These are phyloP conservation scores for Echinochloa phyllopogon DNA, from an alignment of 176 grass and related monocot species.

Conservation along the genomic window DNA sequence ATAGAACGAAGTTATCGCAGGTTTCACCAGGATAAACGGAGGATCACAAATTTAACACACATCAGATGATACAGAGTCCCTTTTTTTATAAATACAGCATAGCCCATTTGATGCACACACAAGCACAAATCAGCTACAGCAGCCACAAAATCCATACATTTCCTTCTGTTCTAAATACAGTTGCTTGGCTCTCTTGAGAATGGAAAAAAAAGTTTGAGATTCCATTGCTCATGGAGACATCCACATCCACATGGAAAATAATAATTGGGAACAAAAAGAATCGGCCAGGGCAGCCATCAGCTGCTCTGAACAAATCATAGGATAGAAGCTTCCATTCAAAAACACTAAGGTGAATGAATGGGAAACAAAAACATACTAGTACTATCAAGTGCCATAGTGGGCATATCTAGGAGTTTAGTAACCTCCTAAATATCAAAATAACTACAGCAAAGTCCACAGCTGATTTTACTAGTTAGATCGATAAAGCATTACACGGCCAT, in stretches of 20 bases:
- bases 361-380: slow-evolving; percentile 32
- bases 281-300: background rate
- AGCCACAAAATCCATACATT: background rate
- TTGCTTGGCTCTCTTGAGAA: background rate
- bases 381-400: slow-evolving; percentile 29
- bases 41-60: background rate
- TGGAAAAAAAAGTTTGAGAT: background rate
- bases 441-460: slow-evolving; percentile 27
- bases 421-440: slow-evolving; percentile 51
- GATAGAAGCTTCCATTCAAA: slow-evolving; percentile 46
- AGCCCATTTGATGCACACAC: background rate
- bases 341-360: slow-evolving; percentile 41
- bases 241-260: background rate
- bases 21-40: background rate
- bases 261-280: slow-evolving; percentile 17
- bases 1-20: background rate
- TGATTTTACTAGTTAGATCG: slow-evolving; percentile 30
- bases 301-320: slow-evolving; percentile 31
- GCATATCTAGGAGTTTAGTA: slow-evolving; percentile 28
- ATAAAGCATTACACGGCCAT: slow-evolving; percentile 31
- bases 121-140: background rate
- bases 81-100: background rate
- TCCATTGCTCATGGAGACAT: slow-evolving; percentile 7
- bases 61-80: background rate
- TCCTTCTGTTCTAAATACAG: background rate